Evolutionary conservation across 192 early-diverging fungal species (phyloP).

Genomic region (Mortierella claussenii): DNA sequence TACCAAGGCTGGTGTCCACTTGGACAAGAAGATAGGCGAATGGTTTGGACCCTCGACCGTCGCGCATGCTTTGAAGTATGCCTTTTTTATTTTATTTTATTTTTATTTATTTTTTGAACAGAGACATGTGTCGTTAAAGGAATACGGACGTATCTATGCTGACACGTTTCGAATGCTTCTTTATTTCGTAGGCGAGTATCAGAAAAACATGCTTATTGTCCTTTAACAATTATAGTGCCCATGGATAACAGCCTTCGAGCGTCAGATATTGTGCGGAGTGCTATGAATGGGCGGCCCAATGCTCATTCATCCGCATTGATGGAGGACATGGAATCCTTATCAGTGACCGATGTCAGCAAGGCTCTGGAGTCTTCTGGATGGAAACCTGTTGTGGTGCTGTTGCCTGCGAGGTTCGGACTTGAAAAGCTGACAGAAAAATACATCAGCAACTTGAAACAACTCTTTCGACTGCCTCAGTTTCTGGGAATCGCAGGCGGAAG

Average conservation of each 20-base stretch:
- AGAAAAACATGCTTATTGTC: conserved; percentile 42
- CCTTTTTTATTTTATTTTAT: background rate
- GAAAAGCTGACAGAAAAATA: conserved; percentile 30
- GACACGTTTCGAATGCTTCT: too few relatives aligned
- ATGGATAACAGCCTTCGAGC: conserved; percentile 37
- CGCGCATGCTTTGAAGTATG: conserved; percentile 54
- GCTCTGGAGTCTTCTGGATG: conserved; percentile 4
- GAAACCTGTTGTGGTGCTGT: conserved; percentile 53
- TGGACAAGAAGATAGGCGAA: conserved; percentile 56
- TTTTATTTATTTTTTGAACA: background rate
- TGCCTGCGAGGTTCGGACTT: conserved; percentile 44
- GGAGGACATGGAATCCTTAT: background rate
- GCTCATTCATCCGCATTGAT: background rate
- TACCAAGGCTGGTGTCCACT: conserved; percentile 34
- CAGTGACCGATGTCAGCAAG: background rate
- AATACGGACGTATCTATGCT: too few relatives aligned
- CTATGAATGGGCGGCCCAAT: conserved; percentile 3
- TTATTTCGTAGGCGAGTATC: conserved; percentile 34
- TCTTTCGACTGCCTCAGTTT: conserved; percentile 54
- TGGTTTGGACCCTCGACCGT: conserved; percentile 58
- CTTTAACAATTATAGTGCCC: conserved; percentile 31
- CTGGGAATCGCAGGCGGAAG: conserved; percentile 57
- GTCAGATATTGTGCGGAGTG: conserved; percentile 13
- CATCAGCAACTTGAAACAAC: conserved; percentile 21
- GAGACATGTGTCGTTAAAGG: too few relatives aligned